A percentile compares a stretch with the other conserved stretches of the same genome.
Conservation (phyloP, 2,329 filamentous ascomycete genomes). For the Rhynchosporium agropyri region DNA sequence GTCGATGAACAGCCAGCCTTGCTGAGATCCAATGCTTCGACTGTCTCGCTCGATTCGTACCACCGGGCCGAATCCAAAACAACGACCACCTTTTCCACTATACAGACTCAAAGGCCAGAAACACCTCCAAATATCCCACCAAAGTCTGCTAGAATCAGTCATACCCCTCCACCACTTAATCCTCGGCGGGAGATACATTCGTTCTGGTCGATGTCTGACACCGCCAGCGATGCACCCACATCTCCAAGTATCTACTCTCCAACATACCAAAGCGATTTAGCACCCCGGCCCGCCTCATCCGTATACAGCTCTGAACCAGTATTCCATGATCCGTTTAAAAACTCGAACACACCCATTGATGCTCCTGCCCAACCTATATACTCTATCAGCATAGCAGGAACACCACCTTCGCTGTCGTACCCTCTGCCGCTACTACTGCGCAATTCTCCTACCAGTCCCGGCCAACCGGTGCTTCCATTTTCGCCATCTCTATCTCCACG, state of each 20-base stretch:
- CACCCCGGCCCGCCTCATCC: background rate
- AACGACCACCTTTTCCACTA: conserved; percentile 13
- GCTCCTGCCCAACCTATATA: background rate
- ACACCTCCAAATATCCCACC: conserved; percentile 1
- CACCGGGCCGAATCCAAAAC: conserved; percentile 3
- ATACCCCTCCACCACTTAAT: background rate
- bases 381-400: conserved; percentile 1
- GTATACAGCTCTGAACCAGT: background rate
- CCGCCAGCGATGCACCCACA: conserved; percentile 8
- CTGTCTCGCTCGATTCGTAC: conserved; percentile 3
- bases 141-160: background rate
- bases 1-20: background rate
- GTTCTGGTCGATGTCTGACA: conserved; percentile 14
- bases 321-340: background rate
- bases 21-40: background rate
- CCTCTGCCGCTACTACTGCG: conserved; percentile 6
- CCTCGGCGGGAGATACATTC: conserved; percentile 4
- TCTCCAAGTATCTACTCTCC: conserved; percentile 17
- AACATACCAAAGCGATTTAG: background rate
- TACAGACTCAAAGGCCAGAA: conserved; percentile 17
- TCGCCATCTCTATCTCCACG: background rate
- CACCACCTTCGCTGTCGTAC: background rate
- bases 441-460: background rate
- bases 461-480: background rate
- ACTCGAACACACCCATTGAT: background rate